A percentile compares a stretch with the other conserved stretches of the same genome.
phyloP scores from a whole-genome alignment of 2,329 filamentous ascomycete species.

The Zelopaecilomyces penicillatus region DNA sequence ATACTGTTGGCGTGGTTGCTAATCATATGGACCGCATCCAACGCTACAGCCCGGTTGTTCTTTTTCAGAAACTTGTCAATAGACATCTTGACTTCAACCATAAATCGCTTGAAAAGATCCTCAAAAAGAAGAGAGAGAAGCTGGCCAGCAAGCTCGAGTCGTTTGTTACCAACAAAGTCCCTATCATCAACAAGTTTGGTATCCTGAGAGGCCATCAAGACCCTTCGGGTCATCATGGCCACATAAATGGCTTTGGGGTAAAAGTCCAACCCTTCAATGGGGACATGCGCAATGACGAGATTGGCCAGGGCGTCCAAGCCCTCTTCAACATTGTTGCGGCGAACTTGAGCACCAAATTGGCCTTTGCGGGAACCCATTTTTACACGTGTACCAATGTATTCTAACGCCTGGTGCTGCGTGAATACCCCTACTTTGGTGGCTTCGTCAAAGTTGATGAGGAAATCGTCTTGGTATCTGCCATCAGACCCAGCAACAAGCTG shows the following conservation, averaged over 20 bases:
- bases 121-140: slow-evolving; percentile 90
- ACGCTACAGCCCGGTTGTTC: slow-evolving; percentile 76
- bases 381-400: slow-evolving; percentile 80
- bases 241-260: slow-evolving; percentile 95
- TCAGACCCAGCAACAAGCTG: slow-evolving; percentile 84
- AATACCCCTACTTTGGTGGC: slow-evolving; percentile 74
- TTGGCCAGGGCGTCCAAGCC: slow-evolving; percentile 87
- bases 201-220: slow-evolving; percentile 88
- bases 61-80: slow-evolving; percentile 96
- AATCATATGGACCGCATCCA: slow-evolving; percentile 80
- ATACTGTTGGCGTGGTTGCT: slow-evolving; percentile 80
- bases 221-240: slow-evolving; percentile 93
- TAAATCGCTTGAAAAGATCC: slow-evolving; percentile 95
- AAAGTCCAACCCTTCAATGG: slow-evolving; percentile 85
- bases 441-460: slow-evolving; percentile 91
- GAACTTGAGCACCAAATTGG: slow-evolving; percentile 44
- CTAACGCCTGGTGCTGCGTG: slow-evolving; percentile 90
- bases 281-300: slow-evolving; percentile 89
- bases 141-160: slow-evolving; percentile 88
- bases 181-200: slow-evolving; percentile 86
- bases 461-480: slow-evolving; percentile 85
- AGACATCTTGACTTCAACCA: slow-evolving; percentile 77
- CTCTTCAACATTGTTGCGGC: slow-evolving; percentile 80
- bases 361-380: slow-evolving; percentile 71
- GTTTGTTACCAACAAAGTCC: slow-evolving; percentile 97